Conservation (phyloP, 2,329 filamentous ascomycete species). For the Fusarium sp. region DNA sequence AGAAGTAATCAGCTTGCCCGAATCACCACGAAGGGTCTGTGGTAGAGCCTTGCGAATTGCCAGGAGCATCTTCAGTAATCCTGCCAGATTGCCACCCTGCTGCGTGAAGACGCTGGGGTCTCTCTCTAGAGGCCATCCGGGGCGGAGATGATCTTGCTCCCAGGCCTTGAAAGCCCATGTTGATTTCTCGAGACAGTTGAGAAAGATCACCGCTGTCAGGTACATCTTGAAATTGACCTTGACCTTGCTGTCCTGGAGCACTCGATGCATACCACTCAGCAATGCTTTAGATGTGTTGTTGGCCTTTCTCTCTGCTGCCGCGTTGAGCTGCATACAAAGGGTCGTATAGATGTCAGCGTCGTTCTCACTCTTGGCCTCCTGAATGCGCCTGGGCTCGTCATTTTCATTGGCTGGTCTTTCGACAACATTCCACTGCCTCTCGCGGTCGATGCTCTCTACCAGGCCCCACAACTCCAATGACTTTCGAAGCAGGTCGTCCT, state of each 20-base stretch:
- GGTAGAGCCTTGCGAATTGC: slow-evolving; percentile 73
- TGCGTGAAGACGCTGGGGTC: slow-evolving; percentile 70
- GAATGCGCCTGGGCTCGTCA: slow-evolving; percentile 62
- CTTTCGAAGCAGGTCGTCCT: slow-evolving; percentile 70
- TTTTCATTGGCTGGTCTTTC: slow-evolving; percentile 62
- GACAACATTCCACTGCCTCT: slow-evolving; percentile 72
- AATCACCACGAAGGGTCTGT: slow-evolving; percentile 61
- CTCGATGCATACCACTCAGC: slow-evolving; percentile 72
- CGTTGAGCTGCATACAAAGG: slow-evolving; percentile 75
- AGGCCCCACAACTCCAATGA: slow-evolving; percentile 76
- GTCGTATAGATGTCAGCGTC: slow-evolving; percentile 72
- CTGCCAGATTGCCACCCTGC: slow-evolving; percentile 72
- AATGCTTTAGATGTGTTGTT: slow-evolving; percentile 71
- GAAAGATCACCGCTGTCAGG: slow-evolving; percentile 72
- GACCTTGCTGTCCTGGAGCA: slow-evolving; percentile 72
- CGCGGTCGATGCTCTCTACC: slow-evolving; percentile 75
- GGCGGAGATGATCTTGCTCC: slow-evolving; percentile 73
- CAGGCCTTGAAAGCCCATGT: slow-evolving; percentile 79
- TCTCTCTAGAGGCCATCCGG: slow-evolving; percentile 72
- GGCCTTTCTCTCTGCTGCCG: slow-evolving; percentile 75
- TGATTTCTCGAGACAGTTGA: slow-evolving; percentile 77
- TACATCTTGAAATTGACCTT: slow-evolving; percentile 74
- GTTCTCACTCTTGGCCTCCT: slow-evolving; percentile 63
- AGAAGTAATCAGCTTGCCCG: slow-evolving; percentile 65
- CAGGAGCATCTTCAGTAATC: slow-evolving; percentile 73